Conservation (phyloP, 2,329 filamentous ascomycete genomes). For the Pseudogymnoascus verrucosus region DNA sequence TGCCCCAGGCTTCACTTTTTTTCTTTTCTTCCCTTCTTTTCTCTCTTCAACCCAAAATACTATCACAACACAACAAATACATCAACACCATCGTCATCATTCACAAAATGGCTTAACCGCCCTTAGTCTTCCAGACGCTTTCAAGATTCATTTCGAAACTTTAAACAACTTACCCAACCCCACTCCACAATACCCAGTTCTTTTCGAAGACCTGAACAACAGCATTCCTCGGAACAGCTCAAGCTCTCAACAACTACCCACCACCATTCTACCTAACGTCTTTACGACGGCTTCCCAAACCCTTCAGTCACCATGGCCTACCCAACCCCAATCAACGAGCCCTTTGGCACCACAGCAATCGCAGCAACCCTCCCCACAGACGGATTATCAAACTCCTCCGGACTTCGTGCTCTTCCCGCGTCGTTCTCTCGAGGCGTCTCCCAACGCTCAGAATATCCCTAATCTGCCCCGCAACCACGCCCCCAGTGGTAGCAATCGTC, state of each 20-base stretch:
- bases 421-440: conserved; percentile 23
- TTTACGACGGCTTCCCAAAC: conserved; percentile 33
- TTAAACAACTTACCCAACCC: conserved; percentile 1
- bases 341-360: conserved; percentile 11
- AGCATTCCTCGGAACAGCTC: conserved; percentile 1
- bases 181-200: background rate
- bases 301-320: conserved; percentile 10
- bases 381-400: conserved; percentile 39
- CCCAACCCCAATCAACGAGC: conserved; percentile 11
- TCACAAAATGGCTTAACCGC: background rate
- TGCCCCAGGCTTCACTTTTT: background rate
- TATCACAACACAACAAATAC: background rate
- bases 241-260: conserved; percentile 28
- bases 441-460: conserved; percentile 26
- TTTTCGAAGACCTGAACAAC: conserved; percentile 2
- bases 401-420: conserved; percentile 71
- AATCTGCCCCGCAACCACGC: conserved; percentile 27
- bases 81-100: background rate
- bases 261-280: conserved; percentile 40
- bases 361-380: conserved; percentile 30
- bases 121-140: background rate
- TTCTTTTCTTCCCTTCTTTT: background rate
- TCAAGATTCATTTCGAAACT: conserved; percentile 8
- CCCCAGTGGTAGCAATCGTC: conserved; percentile 38
- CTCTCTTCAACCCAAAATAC: background rate